Conservation (phyloP, 192 early-diverging fungal species). For the Coemansia sp. region DNA sequence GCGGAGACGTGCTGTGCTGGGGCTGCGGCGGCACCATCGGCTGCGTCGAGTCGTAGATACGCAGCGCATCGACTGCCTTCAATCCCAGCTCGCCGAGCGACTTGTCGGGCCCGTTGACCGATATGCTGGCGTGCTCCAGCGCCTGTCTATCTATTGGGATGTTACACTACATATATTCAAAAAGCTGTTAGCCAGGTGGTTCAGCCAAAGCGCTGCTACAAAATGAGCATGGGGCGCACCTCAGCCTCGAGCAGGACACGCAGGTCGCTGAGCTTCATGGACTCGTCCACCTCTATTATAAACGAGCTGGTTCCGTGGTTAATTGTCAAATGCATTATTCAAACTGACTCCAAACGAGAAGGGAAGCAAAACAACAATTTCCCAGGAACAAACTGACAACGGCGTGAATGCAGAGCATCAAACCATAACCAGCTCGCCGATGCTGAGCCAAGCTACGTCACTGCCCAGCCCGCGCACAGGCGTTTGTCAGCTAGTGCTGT, state of each 20-base stretch:
- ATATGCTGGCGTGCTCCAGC: constrained; percentile 65
- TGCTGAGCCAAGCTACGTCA: too few species aligned
- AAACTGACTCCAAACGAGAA: too few species aligned
- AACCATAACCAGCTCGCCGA: too few species aligned
- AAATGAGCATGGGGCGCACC: constrained; percentile 29
- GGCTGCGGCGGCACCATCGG: not conserved
- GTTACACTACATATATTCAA: constrained; percentile 52
- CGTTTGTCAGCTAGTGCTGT: too few species aligned
- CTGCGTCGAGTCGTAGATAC: constrained; percentile 51
- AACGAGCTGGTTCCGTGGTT: constrained; percentile 25
- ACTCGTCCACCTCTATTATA: constrained; percentile 66
- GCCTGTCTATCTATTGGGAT: constrained; percentile 64
- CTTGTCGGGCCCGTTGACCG: constrained; percentile 60
- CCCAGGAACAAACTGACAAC: too few species aligned
- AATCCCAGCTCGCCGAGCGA: constrained; percentile 69
- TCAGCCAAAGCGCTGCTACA: not conserved
- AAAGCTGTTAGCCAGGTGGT: not conserved
- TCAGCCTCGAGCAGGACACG: constrained; percentile 86
- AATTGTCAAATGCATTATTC: constrained; percentile 39
- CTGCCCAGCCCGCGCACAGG: too few species aligned
- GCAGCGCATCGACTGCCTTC: constrained; percentile 70
- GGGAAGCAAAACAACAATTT: too few species aligned
- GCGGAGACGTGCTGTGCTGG: not conserved
- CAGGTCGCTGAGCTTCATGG: constrained; percentile 76
- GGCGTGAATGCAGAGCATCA: too few species aligned